These are phyloP conservation scores for Apiotrichum porosum DNA, from an alignment of 1,284 basidiomycete species.

Conservation along the genomic window DNA sequence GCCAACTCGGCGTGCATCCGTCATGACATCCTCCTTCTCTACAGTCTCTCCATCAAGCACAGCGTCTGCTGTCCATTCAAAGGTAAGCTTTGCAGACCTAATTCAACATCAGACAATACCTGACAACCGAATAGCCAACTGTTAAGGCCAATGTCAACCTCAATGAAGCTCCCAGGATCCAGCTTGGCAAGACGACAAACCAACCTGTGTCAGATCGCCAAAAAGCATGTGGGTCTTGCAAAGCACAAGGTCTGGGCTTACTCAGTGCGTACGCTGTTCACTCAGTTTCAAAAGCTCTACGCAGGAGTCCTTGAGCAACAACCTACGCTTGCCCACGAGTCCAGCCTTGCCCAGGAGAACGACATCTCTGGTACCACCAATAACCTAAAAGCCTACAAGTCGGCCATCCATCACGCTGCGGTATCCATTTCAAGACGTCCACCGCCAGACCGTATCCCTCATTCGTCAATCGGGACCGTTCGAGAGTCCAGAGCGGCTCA, in stretches of 20 bases:
- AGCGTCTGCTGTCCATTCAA: too few species aligned
- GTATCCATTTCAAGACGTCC: slow-evolving; percentile 55
- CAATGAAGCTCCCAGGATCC: slow-evolving; percentile 19
- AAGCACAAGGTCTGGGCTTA: not conserved
- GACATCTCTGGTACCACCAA: slow-evolving; percentile 33
- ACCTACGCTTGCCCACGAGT: slow-evolving; percentile 35
- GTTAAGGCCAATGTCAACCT: too few species aligned
- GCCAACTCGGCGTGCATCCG: too few species aligned
- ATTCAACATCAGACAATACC: too few species aligned
- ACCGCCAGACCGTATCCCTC: slow-evolving; percentile 58
- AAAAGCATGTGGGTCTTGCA: slow-evolving; percentile 29
- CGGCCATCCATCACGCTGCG: slow-evolving; percentile 44
- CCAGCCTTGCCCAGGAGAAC: slow-evolving; percentile 35
- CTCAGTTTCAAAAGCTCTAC: slow-evolving; percentile 42
- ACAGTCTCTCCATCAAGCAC: too few species aligned
- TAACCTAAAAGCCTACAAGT: slow-evolving; percentile 40
- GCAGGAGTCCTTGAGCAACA: slow-evolving; percentile 20
- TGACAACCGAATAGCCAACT: too few species aligned
- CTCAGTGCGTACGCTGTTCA: slow-evolving; percentile 34
- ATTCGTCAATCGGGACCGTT: slow-evolving; percentile 77
- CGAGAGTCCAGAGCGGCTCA: slow-evolving; percentile 58
- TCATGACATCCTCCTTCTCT: too few species aligned
- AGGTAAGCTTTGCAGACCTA: too few species aligned
- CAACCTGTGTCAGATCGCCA: slow-evolving; percentile 39
- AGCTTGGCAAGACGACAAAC: slow-evolving; percentile 17